Evolutionary conservation across 164 flowering plant species (phyloP), one percentile per base, ranked within the genome.

Genomic region (Santalum album): DNA sequence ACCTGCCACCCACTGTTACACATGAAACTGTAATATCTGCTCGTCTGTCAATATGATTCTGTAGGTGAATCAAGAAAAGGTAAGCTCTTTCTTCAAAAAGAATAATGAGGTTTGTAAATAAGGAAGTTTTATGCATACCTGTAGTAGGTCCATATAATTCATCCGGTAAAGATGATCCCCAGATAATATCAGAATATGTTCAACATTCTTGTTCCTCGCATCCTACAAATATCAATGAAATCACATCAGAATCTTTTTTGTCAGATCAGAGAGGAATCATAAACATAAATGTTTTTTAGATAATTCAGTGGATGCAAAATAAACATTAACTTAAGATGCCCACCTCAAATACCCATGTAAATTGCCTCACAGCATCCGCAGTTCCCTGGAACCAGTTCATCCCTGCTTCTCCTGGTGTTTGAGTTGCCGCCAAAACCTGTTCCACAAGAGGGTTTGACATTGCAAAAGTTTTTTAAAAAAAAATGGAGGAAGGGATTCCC

Each of bases 151-250:
- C 91, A 82, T 86, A 57, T 89, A 92, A 55, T 92, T 84, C 96
- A 86, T 92, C 19, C 99, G 64, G 54, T 92, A 89, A 19, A 92
- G 89, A 70, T 89, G 96, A 77, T 92, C 99, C 32, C 99, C 99
- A 1, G 84, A 80, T 58, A 89, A 67, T 46, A 89, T 87, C 60
- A 89, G 40, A 53, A 92, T 61, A 65, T 92, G 71, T 65, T 89
- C 96, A 35, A 89, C 65, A 39, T 89, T 70, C 58, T 83, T 80
- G 66, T 84, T 74, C 79, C 80, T 92, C 2, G 84, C 99, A 71
- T 92, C 96, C 99, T 90, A 59, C 69, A 70, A 66, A 25, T 49
- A 47, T 14, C 15, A 55, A 51, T 9, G 9, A 12, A 51, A n/a
- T 21, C 27, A 17, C 16, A 50, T 50, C 23, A 61, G 26, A 55